Evolutionary conservation across 2,329 filamentous ascomycete genomes (phyloP), one percentile per base, ranked within the genome.

Genomic region (Mariannaea elegans): DNA sequence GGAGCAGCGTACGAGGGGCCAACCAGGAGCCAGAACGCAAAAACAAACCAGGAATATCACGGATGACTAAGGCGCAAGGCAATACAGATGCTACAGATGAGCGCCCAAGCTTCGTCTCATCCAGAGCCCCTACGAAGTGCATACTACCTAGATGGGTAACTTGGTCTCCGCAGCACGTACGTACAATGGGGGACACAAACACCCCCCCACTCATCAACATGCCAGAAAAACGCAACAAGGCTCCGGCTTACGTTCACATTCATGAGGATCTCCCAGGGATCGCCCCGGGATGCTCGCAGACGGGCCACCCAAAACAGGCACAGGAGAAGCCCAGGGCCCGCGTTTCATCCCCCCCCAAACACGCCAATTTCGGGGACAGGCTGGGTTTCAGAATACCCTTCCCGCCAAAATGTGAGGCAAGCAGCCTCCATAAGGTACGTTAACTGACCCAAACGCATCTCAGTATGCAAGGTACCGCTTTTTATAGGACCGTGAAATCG

Each of bases 51-150:
- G 38, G 24, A 16, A 27, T 31, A 4, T 18, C 16, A 3, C 13
- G 19, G 56, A 59, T 59, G 49, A 59, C 56, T 54, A 59, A 59
- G 36, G 44, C 41, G 14, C 2, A 7, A n/a, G 46, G 39, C 51
- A 60, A 36, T 56, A 51, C 47, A 53, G 19, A 31, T 62, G 62
- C 32, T 56, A 56, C 51, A 56, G 24, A 48, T 29, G 49, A 32
- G 51, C 36, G 61, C 50, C 66, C 38, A 44, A 65, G 66, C 65
- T 66, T 52, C 61, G 49, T 65, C 66, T 62, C 65, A 59, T 50
- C 59, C 24, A 46, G 21, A 41, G 4, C 12, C 12, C 59, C 50
- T 32, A n/a, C n/a, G n/a, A n/a, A n/a, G n/a, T n/a, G n/a, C n/a
- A n/a, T n/a, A n/a, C n/a, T n/a, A n/a, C n/a, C n/a, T n/a, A n/a